Percentiles rank a stretch among this genome's conserved stretches.
Evolutionary conservation across 495 filamentous ascomycete species (phyloP).

Genomic region (Penicillium herquei): DNA sequence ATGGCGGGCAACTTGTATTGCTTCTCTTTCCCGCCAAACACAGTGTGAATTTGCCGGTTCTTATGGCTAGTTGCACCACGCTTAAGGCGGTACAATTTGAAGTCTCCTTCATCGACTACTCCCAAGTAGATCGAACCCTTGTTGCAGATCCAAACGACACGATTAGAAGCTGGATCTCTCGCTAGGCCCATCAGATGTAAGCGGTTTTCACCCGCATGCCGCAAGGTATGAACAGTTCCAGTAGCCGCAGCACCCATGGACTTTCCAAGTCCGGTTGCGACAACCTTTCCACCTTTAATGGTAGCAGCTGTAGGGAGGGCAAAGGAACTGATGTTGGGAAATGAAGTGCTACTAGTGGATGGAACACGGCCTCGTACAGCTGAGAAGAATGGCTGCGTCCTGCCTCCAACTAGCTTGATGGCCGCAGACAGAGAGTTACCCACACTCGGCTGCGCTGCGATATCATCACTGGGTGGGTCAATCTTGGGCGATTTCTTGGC

Average conservation of each 20-base stretch:
- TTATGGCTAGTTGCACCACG: conserved; percentile 40
- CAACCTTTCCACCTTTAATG: conserved; percentile 69
- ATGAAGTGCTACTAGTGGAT: conserved; percentile 45
- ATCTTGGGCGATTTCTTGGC: conserved; percentile 34
- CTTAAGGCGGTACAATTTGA: conserved; percentile 67
- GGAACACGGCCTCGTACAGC: conserved; percentile 52
- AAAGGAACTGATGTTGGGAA: conserved; percentile 44
- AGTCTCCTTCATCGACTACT: conserved; percentile 38
- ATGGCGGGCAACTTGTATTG: conserved; percentile 63
- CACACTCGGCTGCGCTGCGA: conserved; percentile 50
- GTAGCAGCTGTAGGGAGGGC: conserved; percentile 64
- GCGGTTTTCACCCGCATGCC: conserved; percentile 81
- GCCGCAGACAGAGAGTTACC: conserved; percentile 66
- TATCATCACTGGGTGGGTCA: conserved; percentile 36
- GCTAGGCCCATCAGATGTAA: conserved; percentile 65
- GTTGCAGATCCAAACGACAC: conserved; percentile 40
- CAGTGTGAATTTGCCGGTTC: conserved; percentile 48
- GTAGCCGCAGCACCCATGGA: conserved; percentile 80
- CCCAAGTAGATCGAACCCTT: conserved; percentile 39
- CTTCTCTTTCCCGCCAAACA: conserved; percentile 55
- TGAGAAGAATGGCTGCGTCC: conserved; percentile 58
- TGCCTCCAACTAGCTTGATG: conserved; percentile 51
- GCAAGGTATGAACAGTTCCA: conserved; percentile 72
- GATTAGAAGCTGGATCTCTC: conserved; percentile 38
- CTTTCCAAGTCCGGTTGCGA: conserved; percentile 79